Evolutionary conservation across 345 rosid species (phyloP).

Genomic region (Arabidopsis suecica): DNA sequence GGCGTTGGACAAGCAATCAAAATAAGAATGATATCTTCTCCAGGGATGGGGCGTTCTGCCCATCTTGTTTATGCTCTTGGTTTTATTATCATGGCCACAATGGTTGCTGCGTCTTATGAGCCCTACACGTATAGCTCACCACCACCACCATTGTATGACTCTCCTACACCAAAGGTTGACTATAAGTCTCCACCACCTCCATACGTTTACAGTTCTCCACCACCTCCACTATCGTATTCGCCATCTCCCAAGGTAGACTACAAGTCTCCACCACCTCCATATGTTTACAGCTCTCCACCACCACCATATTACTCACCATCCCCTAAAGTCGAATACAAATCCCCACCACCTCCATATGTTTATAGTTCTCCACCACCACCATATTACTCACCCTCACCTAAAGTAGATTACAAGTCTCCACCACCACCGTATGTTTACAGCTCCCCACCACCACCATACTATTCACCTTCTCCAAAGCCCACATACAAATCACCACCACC

Average conservation of each 20-base stretch:
- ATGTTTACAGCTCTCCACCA: background rate
- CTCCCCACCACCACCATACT: background rate
- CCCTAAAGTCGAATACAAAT: background rate
- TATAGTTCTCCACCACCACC: constrained; percentile 5
- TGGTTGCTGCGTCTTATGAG: constrained; percentile 42
- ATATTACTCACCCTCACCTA: background rate
- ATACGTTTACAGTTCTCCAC: constrained; percentile 14
- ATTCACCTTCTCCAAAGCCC: background rate
- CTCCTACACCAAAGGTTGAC: constrained; percentile 7
- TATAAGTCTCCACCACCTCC: constrained; percentile 30
- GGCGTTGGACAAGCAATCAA: constrained; percentile 22
- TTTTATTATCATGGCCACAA: constrained; percentile 33
- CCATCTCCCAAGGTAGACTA: background rate
- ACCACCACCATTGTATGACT: constrained; percentile 10
- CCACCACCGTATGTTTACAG: background rate
- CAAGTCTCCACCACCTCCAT: constrained; percentile 15
- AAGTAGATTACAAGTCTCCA: background rate
- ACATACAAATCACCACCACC: background rate
- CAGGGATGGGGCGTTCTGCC: constrained; percentile 44
- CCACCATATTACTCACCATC: background rate
- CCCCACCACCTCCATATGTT: background rate
- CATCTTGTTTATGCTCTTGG: constrained; percentile 42
- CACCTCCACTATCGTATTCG: background rate
- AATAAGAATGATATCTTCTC: constrained; percentile 35
- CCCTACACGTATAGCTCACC: constrained; percentile 35